Conservation (phyloP, 305 asterid species). For the Fraxinus nigra region DNA sequence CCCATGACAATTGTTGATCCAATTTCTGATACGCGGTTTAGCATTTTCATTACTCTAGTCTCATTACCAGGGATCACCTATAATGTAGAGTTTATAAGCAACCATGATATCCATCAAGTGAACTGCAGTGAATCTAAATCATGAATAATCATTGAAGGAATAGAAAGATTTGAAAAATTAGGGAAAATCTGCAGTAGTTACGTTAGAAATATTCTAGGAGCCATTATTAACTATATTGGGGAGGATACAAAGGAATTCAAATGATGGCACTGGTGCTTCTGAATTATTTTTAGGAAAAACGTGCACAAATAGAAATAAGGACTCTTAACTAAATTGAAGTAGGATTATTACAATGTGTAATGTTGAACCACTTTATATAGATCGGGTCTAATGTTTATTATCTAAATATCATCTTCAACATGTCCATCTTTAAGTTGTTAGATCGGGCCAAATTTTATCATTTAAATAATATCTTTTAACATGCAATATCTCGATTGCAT, state of each 20-base stretch:
- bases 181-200: not conserved
- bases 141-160: slow-evolving; percentile 3
- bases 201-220: not conserved
- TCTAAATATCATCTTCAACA: not conserved
- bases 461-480: not conserved
- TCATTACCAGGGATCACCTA: slow-evolving; percentile 99
- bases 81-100: slow-evolving; percentile 33
- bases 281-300: not conserved
- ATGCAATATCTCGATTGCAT: not conserved
- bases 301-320: not conserved
- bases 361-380: not conserved
- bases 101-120: slow-evolving; percentile 17
- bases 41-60: slow-evolving; percentile 93
- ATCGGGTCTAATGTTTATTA: not conserved
- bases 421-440: not conserved
- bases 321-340: not conserved
- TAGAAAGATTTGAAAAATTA: slow-evolving; percentile 1
- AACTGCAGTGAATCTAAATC: slow-evolving; percentile 17
- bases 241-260: not conserved
- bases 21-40: slow-evolving; percentile 88
- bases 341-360: not conserved
- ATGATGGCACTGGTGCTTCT: not conserved
- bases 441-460: not conserved
- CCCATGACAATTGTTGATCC: slow-evolving; percentile 96
- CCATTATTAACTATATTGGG: not conserved